A percentile compares a stretch with the other conserved stretches of the same genome.
Evolutionary conservation across 129 eudicot species (phyloP).

Genomic region (Sambucus nigra): DNA sequence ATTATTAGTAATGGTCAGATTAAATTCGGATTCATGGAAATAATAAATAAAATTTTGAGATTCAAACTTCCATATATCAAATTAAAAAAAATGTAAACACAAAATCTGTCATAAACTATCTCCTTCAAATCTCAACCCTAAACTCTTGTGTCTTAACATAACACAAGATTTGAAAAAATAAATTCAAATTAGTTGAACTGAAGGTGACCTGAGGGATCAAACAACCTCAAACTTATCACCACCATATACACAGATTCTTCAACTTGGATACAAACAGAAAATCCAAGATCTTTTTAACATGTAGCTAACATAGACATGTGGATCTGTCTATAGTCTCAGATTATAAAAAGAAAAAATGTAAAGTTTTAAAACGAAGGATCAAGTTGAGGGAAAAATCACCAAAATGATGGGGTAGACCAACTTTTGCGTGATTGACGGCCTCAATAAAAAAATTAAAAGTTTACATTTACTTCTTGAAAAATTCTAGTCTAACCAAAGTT

Average conservation of each 20-base stretch:
- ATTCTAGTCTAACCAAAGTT: no score
- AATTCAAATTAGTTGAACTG: background rate
- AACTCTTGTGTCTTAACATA: no score
- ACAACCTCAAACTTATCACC: background rate
- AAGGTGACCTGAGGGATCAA: background rate
- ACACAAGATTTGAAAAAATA: no score
- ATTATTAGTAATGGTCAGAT: no score
- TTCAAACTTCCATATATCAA: no score
- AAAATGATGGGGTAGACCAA: slow-evolving; percentile 13
- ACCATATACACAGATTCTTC: no score
- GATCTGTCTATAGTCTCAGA: background rate
- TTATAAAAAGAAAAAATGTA: background rate
- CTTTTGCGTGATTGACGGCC: slow-evolving; percentile 9
- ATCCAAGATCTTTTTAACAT: background rate
- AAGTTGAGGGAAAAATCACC: slow-evolving; percentile 8
- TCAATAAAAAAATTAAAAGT: background rate
- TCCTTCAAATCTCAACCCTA: no score
- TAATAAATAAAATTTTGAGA: no score
- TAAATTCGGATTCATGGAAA: no score
- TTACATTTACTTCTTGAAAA: background rate
- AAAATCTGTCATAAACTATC: no score
- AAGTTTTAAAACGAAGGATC: background rate
- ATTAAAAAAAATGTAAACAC: no score
- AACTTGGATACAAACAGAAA: slow-evolving; percentile 3
- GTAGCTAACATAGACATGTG: background rate